These are phyloP conservation scores for Alternaria metachromatica DNA, from an alignment of 2,329 filamentous ascomycete genomes.

Conservation along the genomic window DNA sequence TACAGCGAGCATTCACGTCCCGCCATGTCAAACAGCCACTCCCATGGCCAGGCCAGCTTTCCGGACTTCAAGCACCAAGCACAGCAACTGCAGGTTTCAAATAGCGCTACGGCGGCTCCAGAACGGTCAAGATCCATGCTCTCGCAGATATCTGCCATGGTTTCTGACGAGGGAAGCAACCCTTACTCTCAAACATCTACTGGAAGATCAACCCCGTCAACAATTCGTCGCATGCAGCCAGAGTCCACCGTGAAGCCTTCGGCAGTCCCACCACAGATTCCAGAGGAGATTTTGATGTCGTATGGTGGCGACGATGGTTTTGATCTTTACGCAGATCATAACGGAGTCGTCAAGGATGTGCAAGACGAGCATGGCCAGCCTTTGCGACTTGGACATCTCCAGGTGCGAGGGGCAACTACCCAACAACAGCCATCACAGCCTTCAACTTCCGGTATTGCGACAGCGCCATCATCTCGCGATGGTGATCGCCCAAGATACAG, in stretches of 20 bases:
- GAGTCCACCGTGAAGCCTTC: constrained; percentile 28
- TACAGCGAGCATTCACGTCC: constrained; percentile 14
- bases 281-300: constrained; percentile 27
- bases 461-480: constrained; percentile 20
- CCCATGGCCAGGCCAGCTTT: constrained; percentile 10
- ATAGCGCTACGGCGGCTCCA: constrained; percentile 24
- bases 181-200: constrained; percentile 40
- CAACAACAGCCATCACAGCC: constrained; percentile 9
- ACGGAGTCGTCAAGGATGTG: constrained; percentile 46
- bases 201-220: constrained; percentile 40
- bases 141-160: constrained; percentile 47
- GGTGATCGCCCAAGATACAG: constrained; percentile 35
- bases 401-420: constrained; percentile 6
- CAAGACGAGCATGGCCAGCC: constrained; percentile 39
- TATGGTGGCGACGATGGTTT: constrained; percentile 35
- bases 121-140: constrained; percentile 44
- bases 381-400: constrained; percentile 27
- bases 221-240: constrained; percentile 33
- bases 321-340: constrained; percentile 47
- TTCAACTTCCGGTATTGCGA: constrained; percentile 4
- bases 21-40: constrained; percentile 19
- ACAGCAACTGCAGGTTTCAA: constrained; percentile 21
- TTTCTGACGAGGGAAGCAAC: constrained; percentile 36
- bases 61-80: constrained; percentile 16
- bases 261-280: constrained; percentile 30